These are phyloP conservation scores for Globisporangium yorkense DNA, from an alignment of 352 stramenopile genomes.

Conservation along the genomic window DNA sequence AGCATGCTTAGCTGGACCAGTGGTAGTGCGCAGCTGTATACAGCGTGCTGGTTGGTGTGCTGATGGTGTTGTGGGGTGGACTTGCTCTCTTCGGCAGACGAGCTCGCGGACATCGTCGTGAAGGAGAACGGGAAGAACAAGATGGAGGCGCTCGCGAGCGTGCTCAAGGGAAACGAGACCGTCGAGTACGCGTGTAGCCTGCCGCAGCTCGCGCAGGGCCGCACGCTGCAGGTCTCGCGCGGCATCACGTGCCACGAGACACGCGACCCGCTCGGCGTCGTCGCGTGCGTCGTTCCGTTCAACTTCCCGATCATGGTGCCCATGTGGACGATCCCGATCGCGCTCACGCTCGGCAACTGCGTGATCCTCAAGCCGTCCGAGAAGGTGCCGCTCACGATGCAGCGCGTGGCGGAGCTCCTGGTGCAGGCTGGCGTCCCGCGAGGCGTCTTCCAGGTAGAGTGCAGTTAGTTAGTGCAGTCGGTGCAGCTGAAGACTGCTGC, in stretches of 20 bases:
- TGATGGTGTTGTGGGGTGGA: not conserved
- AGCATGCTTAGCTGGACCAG: too few relatives aligned
- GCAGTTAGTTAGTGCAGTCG: not conserved
- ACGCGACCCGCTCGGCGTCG: slow-evolving; percentile 89
- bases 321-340: slow-evolving; percentile 98
- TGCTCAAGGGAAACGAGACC: slow-evolving; percentile 97
- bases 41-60: too few relatives aligned
- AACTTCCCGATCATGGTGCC: slow-evolving; percentile 98
- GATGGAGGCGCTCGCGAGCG: slow-evolving; percentile 93
- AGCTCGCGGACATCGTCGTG: slow-evolving; percentile 93
- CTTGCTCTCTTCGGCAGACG: slow-evolving; percentile 28
- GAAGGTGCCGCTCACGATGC: slow-evolving; percentile 94
- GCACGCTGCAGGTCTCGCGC: slow-evolving; percentile 76
- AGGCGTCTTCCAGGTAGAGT: slow-evolving; percentile 89
- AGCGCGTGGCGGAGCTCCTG: slow-evolving; percentile 82
- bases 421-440: slow-evolving; percentile 90
- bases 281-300: slow-evolving; percentile 94
- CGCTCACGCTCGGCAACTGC: slow-evolving; percentile 94
- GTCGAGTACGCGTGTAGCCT: slow-evolving; percentile 96
- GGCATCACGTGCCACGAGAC: slow-evolving; percentile 93
- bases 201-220: slow-evolving; percentile 89
- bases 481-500: too few relatives aligned
- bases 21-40: too few relatives aligned
- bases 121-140: slow-evolving; percentile 97
- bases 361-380: slow-evolving; percentile 97